Evolutionary conservation across 1,284 basidiomycete genomes (phyloP).

Genomic region (Termitomyces sp.): DNA sequence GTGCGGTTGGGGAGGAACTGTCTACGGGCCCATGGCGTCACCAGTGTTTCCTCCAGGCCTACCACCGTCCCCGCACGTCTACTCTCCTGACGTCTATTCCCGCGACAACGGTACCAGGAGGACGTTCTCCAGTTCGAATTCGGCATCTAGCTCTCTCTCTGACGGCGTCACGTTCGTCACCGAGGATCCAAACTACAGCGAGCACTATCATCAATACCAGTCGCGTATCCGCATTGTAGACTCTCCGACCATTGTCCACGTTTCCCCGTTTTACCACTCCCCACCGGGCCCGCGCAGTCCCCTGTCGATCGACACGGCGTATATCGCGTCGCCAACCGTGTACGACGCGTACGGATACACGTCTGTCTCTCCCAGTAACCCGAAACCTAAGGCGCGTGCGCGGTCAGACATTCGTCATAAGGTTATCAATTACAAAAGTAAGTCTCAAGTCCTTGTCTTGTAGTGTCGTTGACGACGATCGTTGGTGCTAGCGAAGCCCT

Average conservation of each 20-base stretch:
- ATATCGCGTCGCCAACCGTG: conserved; percentile 6
- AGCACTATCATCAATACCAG: conserved; percentile 36
- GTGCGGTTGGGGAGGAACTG: conserved; percentile 6
- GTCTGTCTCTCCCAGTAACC: conserved; percentile 12
- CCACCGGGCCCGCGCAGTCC: conserved; percentile 4
- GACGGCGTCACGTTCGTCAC: conserved; percentile 30
- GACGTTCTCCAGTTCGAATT: conserved; percentile 24
- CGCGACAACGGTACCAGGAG: conserved; percentile 15
- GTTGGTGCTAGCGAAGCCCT: conserved; percentile 53
- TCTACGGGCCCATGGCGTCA: conserved; percentile 2
- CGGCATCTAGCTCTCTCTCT: conserved; percentile 28
- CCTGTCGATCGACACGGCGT: conserved; percentile 13
- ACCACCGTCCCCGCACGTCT: conserved; percentile 7
- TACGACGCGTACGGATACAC: conserved; percentile 14
- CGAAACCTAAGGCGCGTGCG: conserved; percentile 18
- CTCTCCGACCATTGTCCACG: conserved; percentile 28
- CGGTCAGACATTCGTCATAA: conserved; percentile 29
- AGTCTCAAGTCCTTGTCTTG: conserved; percentile 13
- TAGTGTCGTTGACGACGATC: not conserved
- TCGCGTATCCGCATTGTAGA: conserved; percentile 33
- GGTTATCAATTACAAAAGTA: conserved; percentile 39
- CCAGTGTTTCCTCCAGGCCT: conserved; percentile 9
- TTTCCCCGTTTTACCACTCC: conserved; percentile 26
- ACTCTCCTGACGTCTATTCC: conserved; percentile 9
- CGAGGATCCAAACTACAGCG: conserved; percentile 35